Base-by-base conservation (phyloP, 1,139 yeast genomes). In the Kurtzmaniella quercitrusa region DNA sequence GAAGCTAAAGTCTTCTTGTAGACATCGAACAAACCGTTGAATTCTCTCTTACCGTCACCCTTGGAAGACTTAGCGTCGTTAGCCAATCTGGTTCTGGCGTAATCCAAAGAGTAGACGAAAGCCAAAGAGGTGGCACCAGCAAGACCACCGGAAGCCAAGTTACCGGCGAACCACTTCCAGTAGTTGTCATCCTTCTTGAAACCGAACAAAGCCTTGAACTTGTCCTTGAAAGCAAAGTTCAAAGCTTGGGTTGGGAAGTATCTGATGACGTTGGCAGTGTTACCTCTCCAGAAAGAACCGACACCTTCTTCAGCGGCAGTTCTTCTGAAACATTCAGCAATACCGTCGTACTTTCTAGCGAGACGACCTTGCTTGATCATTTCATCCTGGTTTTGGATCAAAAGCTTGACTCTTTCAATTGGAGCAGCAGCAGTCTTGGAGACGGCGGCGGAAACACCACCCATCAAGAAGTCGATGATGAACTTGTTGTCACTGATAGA, bases 391-490 rank as follows among this genome's bases (percentile, higher is more conserved):
- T 73, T 73, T 64, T 73, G 78, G 57, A 73, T 71, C 67, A 73
- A 72, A 60, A 73, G 67, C 66, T 73, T 73, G 58, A 73, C 77
- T 70, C 78, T 70, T 66, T 73, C 78, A 62, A 73, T 72, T 68
- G 78, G 78, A 57, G 78, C 77, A 56, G 77, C 77, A 45, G 77
- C 77, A 52, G 78, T 73, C 69, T 73, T 73, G 53, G 77, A 70
- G 67, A 73, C 75, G 62, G 78, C 78, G 67, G 78, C 78, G 70
- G 78, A 73, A 54, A 73, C 75, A 73, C 78, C 78, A 65, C 78
- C 78, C 77, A 72, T 70, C 71, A 73, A 51, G 65, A 73, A 73
- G 58, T 73, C 76, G 59, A 60, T 50, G 52, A 63, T 49, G 60
- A 65, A 65, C 45, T 62, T 48, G 51, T 59, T 40, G 37, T 42